These are phyloP conservation scores for Umbelopsis ramanniana DNA, from an alignment of 192 early-diverging fungal species.

Conservation along the genomic window DNA sequence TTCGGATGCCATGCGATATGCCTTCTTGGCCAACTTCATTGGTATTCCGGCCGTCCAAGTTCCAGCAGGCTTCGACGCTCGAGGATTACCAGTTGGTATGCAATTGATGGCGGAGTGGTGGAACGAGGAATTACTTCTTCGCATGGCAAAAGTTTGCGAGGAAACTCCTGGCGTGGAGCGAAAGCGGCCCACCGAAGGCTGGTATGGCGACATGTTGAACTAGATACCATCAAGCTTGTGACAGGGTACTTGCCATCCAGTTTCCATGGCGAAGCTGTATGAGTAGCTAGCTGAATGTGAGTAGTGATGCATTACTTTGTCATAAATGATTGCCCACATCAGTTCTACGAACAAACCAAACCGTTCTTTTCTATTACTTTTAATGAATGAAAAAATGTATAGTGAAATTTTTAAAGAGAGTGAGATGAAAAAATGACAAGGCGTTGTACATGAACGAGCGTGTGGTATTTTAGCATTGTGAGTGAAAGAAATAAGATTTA, in stretches of 20 bases:
- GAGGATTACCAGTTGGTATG: conserved; percentile 64
- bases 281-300: no score
- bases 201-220: conserved; percentile 5
- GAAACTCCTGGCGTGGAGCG: conserved; percentile 41
- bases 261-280: not conserved
- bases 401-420: not conserved
- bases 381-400: not conserved
- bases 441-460: conserved; percentile 21
- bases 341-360: no score
- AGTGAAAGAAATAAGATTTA: not conserved
- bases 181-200: conserved; percentile 37
- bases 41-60: conserved; percentile 68
- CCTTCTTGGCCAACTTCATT: conserved; percentile 64
- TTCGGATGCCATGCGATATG: conserved; percentile 60
- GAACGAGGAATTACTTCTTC: conserved; percentile 64
- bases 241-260: not conserved
- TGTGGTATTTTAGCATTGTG: conserved; percentile 18
- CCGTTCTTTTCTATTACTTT: not conserved
- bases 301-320: no score
- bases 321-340: no score
- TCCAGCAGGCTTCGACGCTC: conserved; percentile 60
- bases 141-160: conserved; percentile 62
- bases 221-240: not conserved
- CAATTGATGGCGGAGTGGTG: conserved; percentile 75
- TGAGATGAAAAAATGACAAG: conserved; percentile 10